Evolutionary conservation across 805 yeast species (phyloP).

Genomic region (Candida nitratophila): DNA sequence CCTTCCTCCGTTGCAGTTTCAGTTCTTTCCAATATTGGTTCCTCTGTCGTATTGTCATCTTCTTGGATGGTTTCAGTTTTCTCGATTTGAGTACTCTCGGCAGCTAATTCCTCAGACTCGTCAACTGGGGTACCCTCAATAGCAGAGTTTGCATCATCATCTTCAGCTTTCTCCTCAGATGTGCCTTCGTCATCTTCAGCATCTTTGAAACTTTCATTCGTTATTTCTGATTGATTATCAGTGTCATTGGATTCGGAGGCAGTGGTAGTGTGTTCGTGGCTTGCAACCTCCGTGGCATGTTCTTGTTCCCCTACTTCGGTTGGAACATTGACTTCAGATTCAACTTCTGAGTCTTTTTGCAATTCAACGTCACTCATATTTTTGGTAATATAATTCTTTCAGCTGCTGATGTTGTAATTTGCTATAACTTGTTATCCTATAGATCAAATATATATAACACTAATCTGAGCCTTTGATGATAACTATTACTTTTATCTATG

Average conservation of each 20-base stretch:
- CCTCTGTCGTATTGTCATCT: neutral
- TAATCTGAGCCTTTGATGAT: too few relatives aligned
- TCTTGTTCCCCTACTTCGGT: neutral
- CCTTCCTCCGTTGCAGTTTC: neutral
- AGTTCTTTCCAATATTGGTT: neutral
- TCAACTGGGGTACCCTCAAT: neutral
- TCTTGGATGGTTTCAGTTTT: too few relatives aligned
- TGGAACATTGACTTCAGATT: neutral
- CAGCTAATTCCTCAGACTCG: neutral
- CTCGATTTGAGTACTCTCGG: neutral
- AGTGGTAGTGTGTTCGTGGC: too few relatives aligned
- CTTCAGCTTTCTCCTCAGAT: conserved; percentile 12
- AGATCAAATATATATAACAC: too few relatives aligned
- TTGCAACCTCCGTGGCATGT: neutral
- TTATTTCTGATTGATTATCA: conserved; percentile 4
- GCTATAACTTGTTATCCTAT: too few relatives aligned
- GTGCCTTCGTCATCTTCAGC: conserved; percentile 7
- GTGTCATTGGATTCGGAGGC: neutral
- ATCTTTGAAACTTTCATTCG: conserved; percentile 9
- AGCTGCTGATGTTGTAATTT: too few relatives aligned
- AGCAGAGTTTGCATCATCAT: neutral
- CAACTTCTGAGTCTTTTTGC: neutral
- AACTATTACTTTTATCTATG: too few relatives aligned
- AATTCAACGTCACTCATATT: too few relatives aligned
- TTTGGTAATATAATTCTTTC: too few relatives aligned